Evolutionary conservation across 257 asterid species (phyloP), one percentile per base, ranked within the genome.

Genomic region (Nicotiana paniculata): DNA sequence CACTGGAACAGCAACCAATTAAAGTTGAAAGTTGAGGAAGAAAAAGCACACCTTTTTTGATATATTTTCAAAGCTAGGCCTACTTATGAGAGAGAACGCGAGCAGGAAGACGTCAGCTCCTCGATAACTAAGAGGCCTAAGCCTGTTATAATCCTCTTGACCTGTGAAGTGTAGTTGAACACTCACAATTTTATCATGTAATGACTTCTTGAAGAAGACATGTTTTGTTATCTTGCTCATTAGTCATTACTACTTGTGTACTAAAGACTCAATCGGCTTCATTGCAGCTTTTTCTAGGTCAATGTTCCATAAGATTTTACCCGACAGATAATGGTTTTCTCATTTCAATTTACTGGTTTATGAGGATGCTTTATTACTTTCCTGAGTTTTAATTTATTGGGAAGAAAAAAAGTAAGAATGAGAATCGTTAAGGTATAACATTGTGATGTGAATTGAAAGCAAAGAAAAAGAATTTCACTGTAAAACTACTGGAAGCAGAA

Each of bases 21-120:
- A 74, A 48, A 74, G 62, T 48, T 74, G 16, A 24, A 72, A 72
- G 77, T 11, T 24, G 61, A 66, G 37, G 48, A 66, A 77, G 68
- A 59, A 63, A 30, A 58, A 39, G n/a, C 68, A 84, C 86, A 93
- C 97, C 85, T 93, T 93, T 88, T 93, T 92, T 21, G 96, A 92
- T 21, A 93, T 90, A 87, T 93, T 93, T 75, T 93, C 98, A 86
- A 87, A 93, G 92, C 98, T 93, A 82, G 98, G 97, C 92, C 92
- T 90, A 67, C 98, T 93, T 84, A 93, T 91, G 86, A 93, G 96
- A 63, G 98, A 93, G 86, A 93, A 93, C 12, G 96, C 96, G 58
- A 93, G 96, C 43, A 93, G 74, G 89, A 93, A 93, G 7, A 93
- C 97, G 87, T 93, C 98, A 2, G 97, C 97, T 82, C 96, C 98